A percentile compares a stretch with the other conserved stretches of the same genome.
Conservation (phyloP, 1,284 basidiomycete species). For the Testicularia cyperi region DNA sequence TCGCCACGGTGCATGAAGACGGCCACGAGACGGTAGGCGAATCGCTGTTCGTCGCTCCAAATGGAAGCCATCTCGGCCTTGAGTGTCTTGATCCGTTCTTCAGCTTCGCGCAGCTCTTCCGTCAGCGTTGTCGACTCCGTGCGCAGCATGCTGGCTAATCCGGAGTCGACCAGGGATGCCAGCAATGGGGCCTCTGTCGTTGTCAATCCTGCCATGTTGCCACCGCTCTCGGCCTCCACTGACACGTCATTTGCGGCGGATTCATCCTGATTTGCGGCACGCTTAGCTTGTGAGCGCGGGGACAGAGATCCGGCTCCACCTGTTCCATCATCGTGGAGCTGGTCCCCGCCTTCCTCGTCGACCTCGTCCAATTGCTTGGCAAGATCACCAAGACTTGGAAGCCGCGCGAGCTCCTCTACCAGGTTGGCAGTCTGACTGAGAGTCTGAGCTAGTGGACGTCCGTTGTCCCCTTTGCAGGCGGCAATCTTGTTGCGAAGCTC, state of each 20-base stretch:
- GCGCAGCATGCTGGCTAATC: slow-evolving; percentile 16
- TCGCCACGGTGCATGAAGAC: slow-evolving; percentile 86
- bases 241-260: no score
- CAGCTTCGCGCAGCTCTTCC: slow-evolving; percentile 66
- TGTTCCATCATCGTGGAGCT: slow-evolving; percentile 1
- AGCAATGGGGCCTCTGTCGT: slow-evolving; percentile 3
- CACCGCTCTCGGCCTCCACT: not conserved
- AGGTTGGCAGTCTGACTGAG: slow-evolving; percentile 24
- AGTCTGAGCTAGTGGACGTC: slow-evolving; percentile 19
- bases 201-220: not conserved
- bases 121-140: slow-evolving; percentile 57
- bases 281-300: slow-evolving; percentile 1
- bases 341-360: not conserved
- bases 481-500: slow-evolving; percentile 23
- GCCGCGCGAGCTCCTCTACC: slow-evolving; percentile 18
- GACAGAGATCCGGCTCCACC: not conserved
- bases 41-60: slow-evolving; percentile 72
- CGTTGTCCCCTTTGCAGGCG: slow-evolving; percentile 26
- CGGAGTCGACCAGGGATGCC: slow-evolving; percentile 14
- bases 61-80: slow-evolving; percentile 74
- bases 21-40: slow-evolving; percentile 85
- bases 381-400: slow-evolving; percentile 18
- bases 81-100: slow-evolving; percentile 66
- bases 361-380: slow-evolving; percentile 17
- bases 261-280: slow-evolving; percentile 1